Base-by-base conservation (phyloP, 441 rosid genomes). In the Corymbia citriodora region DNA sequence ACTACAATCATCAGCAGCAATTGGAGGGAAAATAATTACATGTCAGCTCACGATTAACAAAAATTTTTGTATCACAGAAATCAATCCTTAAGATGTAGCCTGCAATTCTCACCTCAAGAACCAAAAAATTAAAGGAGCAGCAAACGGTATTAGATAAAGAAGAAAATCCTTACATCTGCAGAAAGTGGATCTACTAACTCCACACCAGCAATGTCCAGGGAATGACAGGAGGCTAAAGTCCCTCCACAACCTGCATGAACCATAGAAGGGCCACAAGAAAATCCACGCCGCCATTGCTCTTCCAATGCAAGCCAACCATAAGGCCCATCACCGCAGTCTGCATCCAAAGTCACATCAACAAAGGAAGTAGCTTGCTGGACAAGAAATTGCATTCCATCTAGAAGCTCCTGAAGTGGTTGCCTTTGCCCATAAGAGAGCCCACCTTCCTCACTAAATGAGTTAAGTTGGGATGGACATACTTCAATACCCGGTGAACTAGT, bases 171-270 rank as follows among this genome's bases (percentile, higher is more conserved):
- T 94, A 98, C 99, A 93, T 97, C 98, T 90, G 99, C 95, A 91
- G 98, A 96, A 93, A 98, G 98, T 88, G 99, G 99, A 95, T 98
- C 99, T 83, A 95, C 98, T 90, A 98, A 92, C 94, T 97, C 98
- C 92, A 96, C 91, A 72, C 99, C 99, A 93, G 99, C 98, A 93
- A 96, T 93, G 92, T 98, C 99, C 92, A 98, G 92, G 88, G 97
- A 97, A 95, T 98, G 99, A 88, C 99, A 96, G 90, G 99, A 97
- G 92, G 99, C 97, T 95, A 98, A 92, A 92, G 96, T 94, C 89
- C 99, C 99, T 79, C 99, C 99, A 94, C 99, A 98, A 88, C 99
- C 99, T 36, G 99, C 99, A 96, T 98, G 99, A 90, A 96, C 96
- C 97, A 95, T 95, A 90, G 98, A 95, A 87, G 99, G 99, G 85